phyloP scores from a whole-genome alignment of 1,284 basidiomycete species.

The Trametes polyzona region DNA sequence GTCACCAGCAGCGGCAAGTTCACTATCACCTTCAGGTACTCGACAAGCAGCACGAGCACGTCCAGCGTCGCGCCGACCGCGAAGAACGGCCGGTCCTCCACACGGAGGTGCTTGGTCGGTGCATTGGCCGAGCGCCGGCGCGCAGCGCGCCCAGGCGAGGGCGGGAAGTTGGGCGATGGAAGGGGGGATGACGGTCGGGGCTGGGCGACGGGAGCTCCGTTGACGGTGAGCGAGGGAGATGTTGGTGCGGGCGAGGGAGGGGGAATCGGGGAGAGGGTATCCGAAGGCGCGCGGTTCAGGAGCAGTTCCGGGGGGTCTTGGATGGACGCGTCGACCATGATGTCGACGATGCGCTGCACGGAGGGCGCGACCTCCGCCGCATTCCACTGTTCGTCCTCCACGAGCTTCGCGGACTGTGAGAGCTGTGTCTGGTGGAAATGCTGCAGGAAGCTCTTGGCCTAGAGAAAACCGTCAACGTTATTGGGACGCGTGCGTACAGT shows the following conservation, averaged over 20 bases:
- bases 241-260: conserved; percentile 26
- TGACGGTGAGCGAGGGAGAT: conserved; percentile 30
- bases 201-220: conserved; percentile 22
- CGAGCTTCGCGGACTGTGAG: conserved; percentile 83
- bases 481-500: too few species aligned
- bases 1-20: conserved; percentile 90
- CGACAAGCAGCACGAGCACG: conserved; percentile 76
- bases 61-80: conserved; percentile 87
- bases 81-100: conserved; percentile 86
- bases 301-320: conserved; percentile 75
- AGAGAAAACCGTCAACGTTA: neutral
- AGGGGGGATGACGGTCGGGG: conserved; percentile 34
- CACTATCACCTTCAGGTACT: conserved; percentile 89
- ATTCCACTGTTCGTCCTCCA: conserved; percentile 91
- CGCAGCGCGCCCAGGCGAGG: conserved; percentile 25
- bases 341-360: conserved; percentile 74
- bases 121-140: conserved; percentile 38
- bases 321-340: conserved; percentile 83
- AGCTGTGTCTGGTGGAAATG: conserved; percentile 86
- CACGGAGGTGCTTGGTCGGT: conserved; percentile 72
- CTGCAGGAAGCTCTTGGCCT: conserved; percentile 89
- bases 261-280: conserved; percentile 27
- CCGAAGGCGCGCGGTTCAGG: conserved; percentile 33
- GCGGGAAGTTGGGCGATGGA: conserved; percentile 32
- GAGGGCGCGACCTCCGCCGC: conserved; percentile 74